Percentiles rank a stretch among this genome's conserved stretches.
Conservation (phyloP, 1,139 yeast species). For the Saccharomyces hybrid region DNA sequence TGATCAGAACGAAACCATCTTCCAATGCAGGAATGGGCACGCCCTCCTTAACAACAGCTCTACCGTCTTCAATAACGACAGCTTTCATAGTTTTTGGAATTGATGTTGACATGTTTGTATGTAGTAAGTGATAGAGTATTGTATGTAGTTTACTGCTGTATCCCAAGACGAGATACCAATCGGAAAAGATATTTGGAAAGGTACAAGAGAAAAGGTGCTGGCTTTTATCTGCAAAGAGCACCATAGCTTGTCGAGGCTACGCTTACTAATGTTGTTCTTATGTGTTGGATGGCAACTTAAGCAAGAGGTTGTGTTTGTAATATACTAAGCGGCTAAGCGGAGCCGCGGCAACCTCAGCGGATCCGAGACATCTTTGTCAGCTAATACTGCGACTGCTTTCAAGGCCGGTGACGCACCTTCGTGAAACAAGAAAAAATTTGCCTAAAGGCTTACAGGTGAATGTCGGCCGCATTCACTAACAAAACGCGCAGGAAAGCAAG, state of each 20-base stretch:
- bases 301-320: background rate
- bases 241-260: background rate
- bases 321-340: background rate
- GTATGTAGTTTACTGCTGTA: background rate
- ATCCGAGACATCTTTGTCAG: background rate
- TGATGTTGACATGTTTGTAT: background rate
- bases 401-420: background rate
- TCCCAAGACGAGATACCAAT: background rate
- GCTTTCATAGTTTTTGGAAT: conserved; percentile 32
- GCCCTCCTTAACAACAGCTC: conserved; percentile 23
- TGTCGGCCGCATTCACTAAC: background rate
- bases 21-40: conserved; percentile 37
- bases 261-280: background rate
- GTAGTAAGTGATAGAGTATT: background rate
- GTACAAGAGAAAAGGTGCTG: background rate
- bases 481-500: too few species aligned
- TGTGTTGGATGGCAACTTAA: background rate
- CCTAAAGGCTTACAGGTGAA: background rate
- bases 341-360: background rate
- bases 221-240: background rate
- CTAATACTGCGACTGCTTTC: background rate
- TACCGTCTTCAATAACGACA: conserved; percentile 28
- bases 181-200: background rate
- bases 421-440: background rate
- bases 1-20: conserved; percentile 43